Base-by-base conservation (phyloP, 345 rosid genomes). In the Gossypium thurberi region DNA sequence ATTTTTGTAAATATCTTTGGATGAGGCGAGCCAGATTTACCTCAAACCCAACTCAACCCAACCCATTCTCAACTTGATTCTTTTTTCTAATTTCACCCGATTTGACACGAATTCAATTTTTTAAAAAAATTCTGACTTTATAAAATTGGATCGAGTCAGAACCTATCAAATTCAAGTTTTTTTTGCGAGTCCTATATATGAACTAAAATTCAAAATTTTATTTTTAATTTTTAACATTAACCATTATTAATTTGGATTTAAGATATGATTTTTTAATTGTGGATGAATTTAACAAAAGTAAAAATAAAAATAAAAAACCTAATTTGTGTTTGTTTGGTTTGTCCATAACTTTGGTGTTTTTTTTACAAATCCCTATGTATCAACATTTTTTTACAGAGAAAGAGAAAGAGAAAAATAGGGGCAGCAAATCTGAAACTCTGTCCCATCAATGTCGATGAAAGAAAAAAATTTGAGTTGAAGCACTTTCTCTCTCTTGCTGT, bases 281-380 rank as follows among this genome's bases (percentile, higher is more conserved):
- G 1, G 40, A 33, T 33, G 6, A 33, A 33, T 33, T 33, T 33
- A 33, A 33, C 20, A 14, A 15, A 14, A 11, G 50, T 11, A 15
- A 17, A 40, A 26, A 46, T 11, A 15, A 17, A 40, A 26, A 46
- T 21, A 10, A 37, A 43, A 11, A 11, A 1, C 17, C 13, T 14
- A 23, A 21, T 46, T 66, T 46, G 52, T 20, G 23, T 50, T 18
- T 21, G 25, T 5, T 52, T 52, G 61, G 15, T 25, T 50, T 68
- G 1, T 44, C 26, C 50, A 37, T 50, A 15, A 50, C 18, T 62
- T 42, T 23, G 14, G 26, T 42, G 26, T 40, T 40, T 25, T 33
- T 33, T 33, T 33, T 25, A 15, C 74, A 65, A 70, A 79, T 72
- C 66, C 79, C 79, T 33, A 68, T 13, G 79, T 46, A 10, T 50